A percentile compares a stretch with the other conserved stretches of the same genome.
Evolutionary conservation across 2,329 filamentous ascomycete genomes (phyloP).

Genomic region (Cytospora paraplurivora): DNA sequence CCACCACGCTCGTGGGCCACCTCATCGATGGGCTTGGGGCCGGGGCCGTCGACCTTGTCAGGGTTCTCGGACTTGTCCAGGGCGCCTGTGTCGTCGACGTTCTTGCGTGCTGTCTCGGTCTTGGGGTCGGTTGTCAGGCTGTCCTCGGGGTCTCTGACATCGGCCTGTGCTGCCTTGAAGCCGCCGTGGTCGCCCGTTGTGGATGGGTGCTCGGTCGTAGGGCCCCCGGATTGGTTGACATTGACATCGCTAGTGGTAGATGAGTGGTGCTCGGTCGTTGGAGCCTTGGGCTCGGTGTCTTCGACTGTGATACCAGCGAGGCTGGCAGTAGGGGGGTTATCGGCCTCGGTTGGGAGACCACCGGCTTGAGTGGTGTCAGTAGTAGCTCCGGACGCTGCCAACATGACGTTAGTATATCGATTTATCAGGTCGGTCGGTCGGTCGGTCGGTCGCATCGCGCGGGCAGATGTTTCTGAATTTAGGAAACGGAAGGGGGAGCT

Average conservation of each 20-base stretch:
- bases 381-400: slow-evolving; percentile 16
- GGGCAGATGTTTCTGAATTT: too few relatives aligned
- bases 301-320: background rate
- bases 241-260: slow-evolving; percentile 33
- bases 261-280: slow-evolving; percentile 34
- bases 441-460: background rate
- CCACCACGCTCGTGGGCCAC: slow-evolving; percentile 40
- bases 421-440: too few relatives aligned
- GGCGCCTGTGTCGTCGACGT: slow-evolving; percentile 41
- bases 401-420: background rate
- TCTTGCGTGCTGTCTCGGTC: slow-evolving; percentile 34
- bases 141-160: slow-evolving; percentile 43
- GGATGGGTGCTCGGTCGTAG: slow-evolving; percentile 35
- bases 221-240: slow-evolving; percentile 15
- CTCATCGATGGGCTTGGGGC: slow-evolving; percentile 46
- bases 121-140: slow-evolving; percentile 40
- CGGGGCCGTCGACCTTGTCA: slow-evolving; percentile 44
- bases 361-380: background rate
- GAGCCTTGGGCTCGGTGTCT: slow-evolving; percentile 21
- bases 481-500: background rate
- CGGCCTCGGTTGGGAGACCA: background rate
- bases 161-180: slow-evolving; percentile 40
- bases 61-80: slow-evolving; percentile 39
- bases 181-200: slow-evolving; percentile 33
- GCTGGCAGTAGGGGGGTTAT: background rate